These are phyloP conservation scores for Benincasa hispida DNA, from an alignment of 306 rosid species.

Conservation along the genomic window DNA sequence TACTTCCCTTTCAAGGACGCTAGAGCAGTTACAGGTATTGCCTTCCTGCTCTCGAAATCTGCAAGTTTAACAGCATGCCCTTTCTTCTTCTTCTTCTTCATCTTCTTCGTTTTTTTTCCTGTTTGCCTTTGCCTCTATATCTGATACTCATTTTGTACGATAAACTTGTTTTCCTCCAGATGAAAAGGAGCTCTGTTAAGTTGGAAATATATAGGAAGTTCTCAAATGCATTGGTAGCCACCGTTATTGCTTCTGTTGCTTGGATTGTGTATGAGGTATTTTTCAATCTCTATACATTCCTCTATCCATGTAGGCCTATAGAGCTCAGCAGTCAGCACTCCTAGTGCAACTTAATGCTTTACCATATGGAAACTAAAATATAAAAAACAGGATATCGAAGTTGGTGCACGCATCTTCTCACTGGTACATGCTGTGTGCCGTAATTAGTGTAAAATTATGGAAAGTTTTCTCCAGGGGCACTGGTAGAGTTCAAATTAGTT, in stretches of 20 bases:
- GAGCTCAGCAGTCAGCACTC: background rate
- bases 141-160: background rate
- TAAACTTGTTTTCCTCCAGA: slow-evolving; percentile 28
- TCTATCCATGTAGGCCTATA: background rate
- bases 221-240: slow-evolving; percentile 77
- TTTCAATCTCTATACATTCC: background rate
- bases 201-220: slow-evolving; percentile 86
- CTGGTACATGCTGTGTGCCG: background rate
- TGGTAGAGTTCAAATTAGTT: background rate
- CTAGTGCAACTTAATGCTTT: background rate
- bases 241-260: slow-evolving; percentile 69
- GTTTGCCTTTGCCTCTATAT: background rate
- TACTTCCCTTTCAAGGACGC: slow-evolving; percentile 77
- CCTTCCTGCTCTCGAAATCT: background rate
- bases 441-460: background rate
- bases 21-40: slow-evolving; percentile 86
- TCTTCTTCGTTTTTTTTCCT: background rate
- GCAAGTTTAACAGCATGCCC: background rate
- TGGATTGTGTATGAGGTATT: slow-evolving; percentile 92
- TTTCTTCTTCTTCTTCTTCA: background rate
- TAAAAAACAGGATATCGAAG: background rate
- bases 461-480: background rate
- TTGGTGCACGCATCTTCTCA: background rate
- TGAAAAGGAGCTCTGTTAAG: slow-evolving; percentile 87
- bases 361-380: background rate